A percentile compares a stretch with the other conserved stretches of the same genome.
Evolutionary conservation across 2,329 filamentous ascomycete genomes (phyloP).

Genomic region (Sporothrix humicola): DNA sequence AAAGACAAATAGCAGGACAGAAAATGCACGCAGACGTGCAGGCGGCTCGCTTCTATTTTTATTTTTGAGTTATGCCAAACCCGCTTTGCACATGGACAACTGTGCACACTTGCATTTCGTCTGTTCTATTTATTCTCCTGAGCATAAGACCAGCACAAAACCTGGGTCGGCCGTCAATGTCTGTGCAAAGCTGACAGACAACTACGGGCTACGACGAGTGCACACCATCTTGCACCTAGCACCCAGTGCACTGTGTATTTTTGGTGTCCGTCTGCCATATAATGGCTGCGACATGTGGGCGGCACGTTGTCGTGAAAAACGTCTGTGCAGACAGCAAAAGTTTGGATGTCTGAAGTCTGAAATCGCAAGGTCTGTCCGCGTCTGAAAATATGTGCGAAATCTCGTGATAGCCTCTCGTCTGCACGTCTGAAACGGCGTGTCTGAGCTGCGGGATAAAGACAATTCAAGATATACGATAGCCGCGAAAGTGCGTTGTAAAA

Average conservation of each 20-base stretch:
- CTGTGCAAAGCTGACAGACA: neutral
- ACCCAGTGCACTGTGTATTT: too few species aligned
- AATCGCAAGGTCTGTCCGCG: neutral
- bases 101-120: neutral
- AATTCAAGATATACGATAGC: neutral
- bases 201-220: too few species aligned
- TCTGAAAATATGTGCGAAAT: neutral
- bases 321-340: neutral
- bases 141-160: neutral
- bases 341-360: neutral
- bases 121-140: conserved; percentile 14
- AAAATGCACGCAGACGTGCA: neutral
- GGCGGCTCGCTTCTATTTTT: conserved; percentile 10
- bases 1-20: neutral
- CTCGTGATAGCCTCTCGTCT: neutral
- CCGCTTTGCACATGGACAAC: too few species aligned
- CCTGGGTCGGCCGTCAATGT: conserved; percentile 7
- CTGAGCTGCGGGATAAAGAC: neutral
- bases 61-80: neutral
- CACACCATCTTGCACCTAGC: too few species aligned
- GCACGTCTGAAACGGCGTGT: conserved; percentile 3
- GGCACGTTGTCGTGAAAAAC: neutral
- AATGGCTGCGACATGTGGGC: neutral
- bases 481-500: neutral
- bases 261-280: neutral